Base-by-base conservation (phyloP, 495 filamentous ascomycete species). In the Margaritispora aquatica region DNA sequence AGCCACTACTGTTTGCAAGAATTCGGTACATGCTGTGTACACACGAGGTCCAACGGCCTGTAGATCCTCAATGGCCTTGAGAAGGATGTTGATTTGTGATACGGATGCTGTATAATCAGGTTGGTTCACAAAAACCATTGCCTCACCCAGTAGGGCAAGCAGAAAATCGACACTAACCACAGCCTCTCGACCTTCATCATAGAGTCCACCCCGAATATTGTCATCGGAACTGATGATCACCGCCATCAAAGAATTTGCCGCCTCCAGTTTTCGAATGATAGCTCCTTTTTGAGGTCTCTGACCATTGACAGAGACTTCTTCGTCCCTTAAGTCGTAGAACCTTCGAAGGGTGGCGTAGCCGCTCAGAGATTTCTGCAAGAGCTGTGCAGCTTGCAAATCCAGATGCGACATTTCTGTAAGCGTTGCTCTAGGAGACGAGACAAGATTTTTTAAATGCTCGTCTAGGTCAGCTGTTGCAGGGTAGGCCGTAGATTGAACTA, bases 331-430 rank as follows among this genome's bases (percentile, higher is more conserved):
- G 63, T 92, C 86, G 70, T 95, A 97, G 73, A 92, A 96, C 62
- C 85, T 85, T 17, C 92, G 84, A 5, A 97, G 76, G 0, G 88
- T 92, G 31, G 90, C 92, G 65, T 96, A 97, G 31, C 92, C 92
- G 68, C 87, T 91, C n/a, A 96, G 81, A 67, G 90, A 85, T 59
- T 83, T 86, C 51, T 89, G 88, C 1, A 97, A 76, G 10, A 94
- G 82, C 56, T 84, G 78, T 22, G 92, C 92, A 10, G 89, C 91
- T 63, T 90, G 87, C 34, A 82, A 74, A 68, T 96, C 90, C 19
- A 81, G 71, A 26, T 77, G 73, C 0, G 87, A 85, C 51, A 89
- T 80, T 17, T 80, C 70, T 27, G 83, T 80, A 26, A 96, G 77
- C 11, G 85, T 83, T 11, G 77, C 63, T 65, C 84, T 84, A 10